These are phyloP conservation scores for Odonthalia washingtoniensis DNA, from an alignment of 31 red algal species.

Conservation along the genomic window DNA sequence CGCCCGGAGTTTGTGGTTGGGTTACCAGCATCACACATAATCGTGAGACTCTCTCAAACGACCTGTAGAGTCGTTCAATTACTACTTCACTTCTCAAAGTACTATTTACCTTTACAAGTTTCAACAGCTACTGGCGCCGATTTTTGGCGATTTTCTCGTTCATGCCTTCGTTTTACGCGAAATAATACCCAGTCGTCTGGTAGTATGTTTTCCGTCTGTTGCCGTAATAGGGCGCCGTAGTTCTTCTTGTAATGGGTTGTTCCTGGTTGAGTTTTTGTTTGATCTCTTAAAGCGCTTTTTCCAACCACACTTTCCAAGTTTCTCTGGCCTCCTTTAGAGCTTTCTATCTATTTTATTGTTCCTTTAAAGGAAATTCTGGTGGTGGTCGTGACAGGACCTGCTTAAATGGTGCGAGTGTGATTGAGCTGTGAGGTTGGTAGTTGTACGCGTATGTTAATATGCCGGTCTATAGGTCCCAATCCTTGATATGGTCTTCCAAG, in stretches of 20 bases:
- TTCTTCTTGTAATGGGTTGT: not conserved
- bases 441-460: conserved; percentile 30
- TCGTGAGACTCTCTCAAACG: not conserved
- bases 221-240: not conserved
- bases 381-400: conserved; percentile 26
- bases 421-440: conserved; percentile 1
- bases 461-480: conserved; percentile 22
- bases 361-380: not conserved
- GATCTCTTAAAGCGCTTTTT: not conserved
- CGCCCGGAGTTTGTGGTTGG: not conserved
- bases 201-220: not conserved
- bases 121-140: not conserved
- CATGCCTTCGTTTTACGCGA: not conserved
- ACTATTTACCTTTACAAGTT: not conserved
- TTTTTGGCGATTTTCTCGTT: not conserved
- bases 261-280: not conserved
- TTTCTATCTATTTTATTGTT: not conserved
- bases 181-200: not conserved
- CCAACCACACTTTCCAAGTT: not conserved
- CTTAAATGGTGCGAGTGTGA: conserved; percentile 44
- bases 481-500: conserved; percentile 3
- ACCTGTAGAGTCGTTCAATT: too few relatives aligned
- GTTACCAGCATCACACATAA: not conserved
- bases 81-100: not conserved
- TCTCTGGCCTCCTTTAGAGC: too few relatives aligned